Evolutionary conservation across 495 filamentous ascomycete species (phyloP).

Genomic region (Lophiostoma macrostomum): DNA sequence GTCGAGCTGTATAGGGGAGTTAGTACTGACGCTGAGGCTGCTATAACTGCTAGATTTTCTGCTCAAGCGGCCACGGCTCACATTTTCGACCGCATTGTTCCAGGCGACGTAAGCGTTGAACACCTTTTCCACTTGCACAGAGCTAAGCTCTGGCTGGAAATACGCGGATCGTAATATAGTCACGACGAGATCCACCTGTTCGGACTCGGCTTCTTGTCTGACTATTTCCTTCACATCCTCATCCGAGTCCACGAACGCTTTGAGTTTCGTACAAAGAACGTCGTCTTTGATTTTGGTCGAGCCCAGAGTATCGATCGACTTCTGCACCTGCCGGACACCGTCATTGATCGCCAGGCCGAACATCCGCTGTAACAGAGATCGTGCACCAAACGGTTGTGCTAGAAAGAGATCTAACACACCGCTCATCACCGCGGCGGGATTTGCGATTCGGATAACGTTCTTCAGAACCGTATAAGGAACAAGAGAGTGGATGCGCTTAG

Average conservation of each 20-base stretch:
- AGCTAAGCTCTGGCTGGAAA: constrained; percentile 62
- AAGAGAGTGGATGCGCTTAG: constrained; percentile 86
- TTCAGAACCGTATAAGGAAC: constrained; percentile 91
- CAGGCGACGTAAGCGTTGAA: constrained; percentile 97
- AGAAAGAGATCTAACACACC: constrained; percentile 90
- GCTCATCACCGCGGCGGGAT: constrained; percentile 93
- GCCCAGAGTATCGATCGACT: constrained; percentile 71
- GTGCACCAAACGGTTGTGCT: constrained; percentile 87
- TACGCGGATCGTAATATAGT: constrained; percentile 73
- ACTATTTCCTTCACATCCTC: constrained; percentile 72
- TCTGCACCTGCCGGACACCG: constrained; percentile 79
- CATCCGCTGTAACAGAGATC: constrained; percentile 87
- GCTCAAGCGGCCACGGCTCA: constrained; percentile 36
- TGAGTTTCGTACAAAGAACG: constrained; percentile 77
- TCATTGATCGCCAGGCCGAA: constrained; percentile 89
- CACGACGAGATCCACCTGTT: constrained; percentile 79
- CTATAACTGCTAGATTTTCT: constrained; percentile 23
- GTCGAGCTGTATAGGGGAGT: constrained; percentile 47
- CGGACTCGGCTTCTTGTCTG: constrained; percentile 63
- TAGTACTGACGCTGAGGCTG: constrained; percentile 26
- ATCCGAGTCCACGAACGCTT: constrained; percentile 68
- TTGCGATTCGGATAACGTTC: constrained; percentile 93
- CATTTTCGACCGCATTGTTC: constrained; percentile 88
- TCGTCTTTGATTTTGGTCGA: constrained; percentile 68
- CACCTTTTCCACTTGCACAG: constrained; percentile 73